Percentiles rank a stretch among this genome's conserved stretches.
These are phyloP conservation scores for Coprinopsis marcescibilis DNA, from an alignment of 768 basidiomycete genomes.

Conservation along the genomic window DNA sequence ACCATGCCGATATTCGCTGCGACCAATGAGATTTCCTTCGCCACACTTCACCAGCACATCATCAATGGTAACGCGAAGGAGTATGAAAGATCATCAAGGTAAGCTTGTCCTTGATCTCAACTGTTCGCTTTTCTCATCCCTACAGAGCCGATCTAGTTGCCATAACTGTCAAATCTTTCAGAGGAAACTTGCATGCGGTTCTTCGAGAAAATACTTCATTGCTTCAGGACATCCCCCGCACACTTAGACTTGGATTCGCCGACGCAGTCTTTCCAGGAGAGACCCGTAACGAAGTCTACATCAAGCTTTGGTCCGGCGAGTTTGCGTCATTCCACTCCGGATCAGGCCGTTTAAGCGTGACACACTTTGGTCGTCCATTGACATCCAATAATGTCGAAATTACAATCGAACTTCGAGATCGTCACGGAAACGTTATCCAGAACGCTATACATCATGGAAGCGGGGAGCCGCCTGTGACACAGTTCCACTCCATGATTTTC, in stretches of 20 bases:
- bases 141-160: conserved; percentile 81
- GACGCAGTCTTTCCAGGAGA: conserved; percentile 95
- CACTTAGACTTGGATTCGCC: conserved; percentile 86
- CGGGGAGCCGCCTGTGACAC: conserved; percentile 74
- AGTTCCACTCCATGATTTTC: conserved; percentile 90
- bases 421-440: conserved; percentile 63
- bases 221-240: conserved; percentile 75
- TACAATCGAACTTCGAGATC: conserved; percentile 78
- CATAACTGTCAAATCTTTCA: conserved; percentile 80
- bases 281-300: conserved; percentile 89
- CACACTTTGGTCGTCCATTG: conserved; percentile 55
- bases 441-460: conserved; percentile 76
- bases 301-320: conserved; percentile 94
- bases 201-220: conserved; percentile 80
- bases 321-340: conserved; percentile 55
- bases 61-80: conserved; percentile 74
- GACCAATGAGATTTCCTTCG: conserved; percentile 77
- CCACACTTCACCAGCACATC: conserved; percentile 93
- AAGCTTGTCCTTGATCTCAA: conserved; percentile 15
- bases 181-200: conserved; percentile 72
- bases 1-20: conserved; percentile 87
- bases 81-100: conserved; percentile 81
- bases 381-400: conserved; percentile 80
- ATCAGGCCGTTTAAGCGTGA: conserved; percentile 51
- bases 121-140: conserved; percentile 7